Base-by-base conservation (phyloP, 257 asterid species). In the Oldenlandia corymbosa region DNA sequence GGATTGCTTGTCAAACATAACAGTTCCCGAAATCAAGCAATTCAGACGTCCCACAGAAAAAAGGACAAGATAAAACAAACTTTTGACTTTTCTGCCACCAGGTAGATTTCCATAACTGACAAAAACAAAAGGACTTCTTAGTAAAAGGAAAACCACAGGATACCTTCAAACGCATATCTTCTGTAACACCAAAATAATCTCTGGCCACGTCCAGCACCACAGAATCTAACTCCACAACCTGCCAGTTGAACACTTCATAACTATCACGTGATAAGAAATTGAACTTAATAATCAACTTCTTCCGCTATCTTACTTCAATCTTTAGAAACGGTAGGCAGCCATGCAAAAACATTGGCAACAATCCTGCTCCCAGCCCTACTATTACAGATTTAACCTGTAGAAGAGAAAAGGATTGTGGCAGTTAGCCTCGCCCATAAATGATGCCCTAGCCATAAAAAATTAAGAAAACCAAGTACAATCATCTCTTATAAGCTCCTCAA, bases 311-410 rank as follows among this genome's bases (percentile, higher is more conserved):
- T 71, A 93, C 99, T 94, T 84, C 86, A 58, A 85, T 79, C 45
- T 76, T 78, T 17, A 86, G 71, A 75, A 77, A 66, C 43, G 86
- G 84, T 53, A 84, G 76, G 75, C 75, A 76, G 65, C 70, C 83
- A 70, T 66, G 83, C 69, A 93, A 86, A 79, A 90, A 93, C 99
- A 85, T 93, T 30, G 99, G 99, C 68, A 93, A 92, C 49, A 85
- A 59, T 71, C 99, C 99, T 36, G 97, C 99, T 72, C 99, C 99
- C 59, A 93, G 91, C 75, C 99, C 99, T 74, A 93, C 78, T 70
- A 90, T 83, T 67, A 77, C 84, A 5, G 91, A 69, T 71, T 76
- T 86, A 32, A 74, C 81, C 97, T 93, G 83, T 65, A 73, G 70
- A 54, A 65, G 58, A 48, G n/a, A 37, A 23, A 75, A 68, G 2